Conservation (phyloP, 148 eudicot species). For the Spergularia marina region DNA sequence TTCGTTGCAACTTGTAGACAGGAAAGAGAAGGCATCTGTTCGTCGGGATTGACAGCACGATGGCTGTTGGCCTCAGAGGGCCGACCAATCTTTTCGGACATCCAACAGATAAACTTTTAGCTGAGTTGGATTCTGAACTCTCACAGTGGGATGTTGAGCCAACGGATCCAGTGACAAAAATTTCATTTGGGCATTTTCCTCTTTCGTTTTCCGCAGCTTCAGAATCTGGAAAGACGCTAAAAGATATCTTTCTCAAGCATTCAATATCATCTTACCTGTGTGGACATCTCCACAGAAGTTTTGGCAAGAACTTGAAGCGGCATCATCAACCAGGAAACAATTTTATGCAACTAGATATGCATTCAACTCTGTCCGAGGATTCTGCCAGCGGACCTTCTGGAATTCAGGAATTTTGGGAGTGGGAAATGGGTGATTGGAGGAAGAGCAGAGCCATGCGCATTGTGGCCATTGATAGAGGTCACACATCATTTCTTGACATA, state of each 20-base stretch:
- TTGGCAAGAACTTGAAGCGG: constrained; percentile 82
- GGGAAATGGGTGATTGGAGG: constrained; percentile 99
- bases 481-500: constrained; percentile 68
- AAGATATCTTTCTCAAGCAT: constrained; percentile 60
- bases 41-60: constrained; percentile 85
- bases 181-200: constrained; percentile 89
- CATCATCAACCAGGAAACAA: constrained; percentile 46
- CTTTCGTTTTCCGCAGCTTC: constrained; percentile 78
- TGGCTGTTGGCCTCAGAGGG: constrained; percentile 77
- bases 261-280: constrained; percentile 78
- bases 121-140: constrained; percentile 66
- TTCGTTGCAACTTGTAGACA: constrained; percentile 53
- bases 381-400: constrained; percentile 34
- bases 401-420: constrained; percentile 80
- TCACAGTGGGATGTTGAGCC: constrained; percentile 63
- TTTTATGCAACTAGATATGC: constrained; percentile 59
- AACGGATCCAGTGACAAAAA: constrained; percentile 56
- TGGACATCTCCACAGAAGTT: constrained; percentile 78
- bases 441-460: constrained; percentile 69
- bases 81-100: constrained; percentile 96
- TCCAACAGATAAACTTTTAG: constrained; percentile 66
- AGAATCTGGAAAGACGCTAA: constrained; percentile 62
- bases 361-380: constrained; percentile 26
- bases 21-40: constrained; percentile 67
- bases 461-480: constrained; percentile 83